Percentiles rank a stretch among this genome's conserved stretches.
Evolutionary conservation across 257 asterid genomes (phyloP).

Genomic region (Nicotiana knightiana): DNA sequence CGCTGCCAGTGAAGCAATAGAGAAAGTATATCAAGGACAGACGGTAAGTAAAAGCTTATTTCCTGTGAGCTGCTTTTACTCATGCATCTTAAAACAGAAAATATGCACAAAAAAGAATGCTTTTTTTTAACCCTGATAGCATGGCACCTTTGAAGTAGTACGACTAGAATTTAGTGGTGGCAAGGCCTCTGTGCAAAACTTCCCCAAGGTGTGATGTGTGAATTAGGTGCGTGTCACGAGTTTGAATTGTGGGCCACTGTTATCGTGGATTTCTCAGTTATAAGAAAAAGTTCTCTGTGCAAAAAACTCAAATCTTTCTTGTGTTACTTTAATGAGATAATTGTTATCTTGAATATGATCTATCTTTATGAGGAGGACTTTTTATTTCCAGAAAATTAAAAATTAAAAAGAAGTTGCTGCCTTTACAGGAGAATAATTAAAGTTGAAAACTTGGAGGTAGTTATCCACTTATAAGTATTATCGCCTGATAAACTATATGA

Average conservation of each 20-base stretch:
- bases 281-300: not conserved
- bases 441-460: not conserved
- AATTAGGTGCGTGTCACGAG: not conserved
- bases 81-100: not conserved
- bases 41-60: slow-evolving; percentile 22
- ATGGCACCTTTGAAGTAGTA: not conserved
- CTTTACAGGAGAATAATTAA: not conserved
- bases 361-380: not conserved
- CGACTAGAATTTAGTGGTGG: not conserved
- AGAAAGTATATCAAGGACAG: slow-evolving; percentile 77
- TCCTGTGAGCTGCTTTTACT: not conserved
- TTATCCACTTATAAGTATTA: not conserved
- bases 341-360: not conserved
- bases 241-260: not conserved
- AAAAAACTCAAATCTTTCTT: not conserved
- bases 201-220: not conserved
- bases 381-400: not conserved
- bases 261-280: not conserved
- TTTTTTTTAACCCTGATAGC: not conserved
- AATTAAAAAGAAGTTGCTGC: not conserved
- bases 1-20: slow-evolving; percentile 98
- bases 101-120: not conserved
- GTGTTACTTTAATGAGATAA: not conserved
- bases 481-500: not conserved
- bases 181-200: not conserved